Evolutionary conservation across 805 yeast genomes (phyloP).

Genomic region (Suhomyces sp.): DNA sequence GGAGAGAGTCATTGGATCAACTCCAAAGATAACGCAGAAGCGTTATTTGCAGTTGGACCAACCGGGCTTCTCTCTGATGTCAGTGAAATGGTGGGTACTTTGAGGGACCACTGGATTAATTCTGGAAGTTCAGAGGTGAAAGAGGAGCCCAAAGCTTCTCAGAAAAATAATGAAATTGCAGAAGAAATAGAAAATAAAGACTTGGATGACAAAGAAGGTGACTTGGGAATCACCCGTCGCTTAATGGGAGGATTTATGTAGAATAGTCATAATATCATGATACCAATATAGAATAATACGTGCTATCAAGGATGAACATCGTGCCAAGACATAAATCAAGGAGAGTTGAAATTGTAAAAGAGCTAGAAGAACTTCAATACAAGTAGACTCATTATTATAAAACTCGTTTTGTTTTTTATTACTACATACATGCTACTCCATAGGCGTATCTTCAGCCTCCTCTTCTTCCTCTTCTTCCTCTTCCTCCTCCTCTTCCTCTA

Average conservation of each 20-base stretch:
- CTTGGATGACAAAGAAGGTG: constrained; percentile 4
- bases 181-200: constrained; percentile 2
- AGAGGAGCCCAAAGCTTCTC: not conserved
- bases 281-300: not conserved
- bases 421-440: not conserved
- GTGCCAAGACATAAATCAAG: no score
- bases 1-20: constrained; percentile 52
- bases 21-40: constrained; percentile 34
- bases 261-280: not conserved
- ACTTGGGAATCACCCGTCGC: constrained; percentile 11
- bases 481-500: constrained; percentile 28
- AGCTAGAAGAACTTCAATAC: no score
- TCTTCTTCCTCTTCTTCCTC: constrained; percentile 23
- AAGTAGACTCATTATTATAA: no score
- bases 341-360: no score
- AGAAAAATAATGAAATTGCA: not conserved
- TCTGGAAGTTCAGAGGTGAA: constrained; percentile 3
- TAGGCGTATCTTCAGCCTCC: constrained; percentile 10
- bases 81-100: constrained; percentile 52
- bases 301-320: not conserved
- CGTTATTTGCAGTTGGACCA: constrained; percentile 57
- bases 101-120: constrained; percentile 36
- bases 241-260: constrained; percentile 23
- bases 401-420: not conserved
- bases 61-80: constrained; percentile 67